These are phyloP conservation scores for Hericium rajendrae DNA, from an alignment of 768 basidiomycete genomes.

Conservation along the genomic window DNA sequence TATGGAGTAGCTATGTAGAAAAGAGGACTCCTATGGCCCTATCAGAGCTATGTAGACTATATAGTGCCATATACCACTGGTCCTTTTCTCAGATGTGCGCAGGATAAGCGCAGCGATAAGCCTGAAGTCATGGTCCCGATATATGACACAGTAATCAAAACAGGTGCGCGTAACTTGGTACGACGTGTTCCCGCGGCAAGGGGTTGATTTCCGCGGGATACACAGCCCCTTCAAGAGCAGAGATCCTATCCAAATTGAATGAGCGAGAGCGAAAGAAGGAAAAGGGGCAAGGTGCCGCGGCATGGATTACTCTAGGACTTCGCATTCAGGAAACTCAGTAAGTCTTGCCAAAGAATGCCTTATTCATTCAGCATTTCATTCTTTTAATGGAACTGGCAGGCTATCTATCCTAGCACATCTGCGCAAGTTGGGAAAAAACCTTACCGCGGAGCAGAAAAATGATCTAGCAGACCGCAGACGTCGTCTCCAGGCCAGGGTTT, in stretches of 20 bases:
- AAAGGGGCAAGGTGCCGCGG: background rate
- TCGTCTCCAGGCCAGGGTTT: background rate
- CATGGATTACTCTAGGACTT: background rate
- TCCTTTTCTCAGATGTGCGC: no score
- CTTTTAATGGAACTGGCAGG: background rate
- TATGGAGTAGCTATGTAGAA: no score
- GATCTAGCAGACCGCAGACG: background rate
- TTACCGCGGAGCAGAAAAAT: background rate
- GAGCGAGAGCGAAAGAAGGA: background rate
- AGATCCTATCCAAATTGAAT: background rate
- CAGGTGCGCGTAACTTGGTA: background rate
- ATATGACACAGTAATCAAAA: background rate
- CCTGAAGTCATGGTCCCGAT: background rate
- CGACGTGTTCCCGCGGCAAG: background rate
- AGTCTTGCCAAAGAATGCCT: background rate
- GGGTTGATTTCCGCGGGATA: background rate
- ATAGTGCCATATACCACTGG: no score
- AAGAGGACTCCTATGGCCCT: no score
- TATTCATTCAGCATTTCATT: no score
- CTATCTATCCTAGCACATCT: background rate
- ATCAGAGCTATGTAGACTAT: no score
- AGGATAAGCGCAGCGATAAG: background rate
- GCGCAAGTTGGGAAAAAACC: background rate
- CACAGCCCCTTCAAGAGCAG: background rate
- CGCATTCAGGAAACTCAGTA: conserved; percentile 3